These are phyloP conservation scores for Stephanodiscus minutulus DNA, from an alignment of 108 stramenopile genomes.

Conservation along the genomic window DNA sequence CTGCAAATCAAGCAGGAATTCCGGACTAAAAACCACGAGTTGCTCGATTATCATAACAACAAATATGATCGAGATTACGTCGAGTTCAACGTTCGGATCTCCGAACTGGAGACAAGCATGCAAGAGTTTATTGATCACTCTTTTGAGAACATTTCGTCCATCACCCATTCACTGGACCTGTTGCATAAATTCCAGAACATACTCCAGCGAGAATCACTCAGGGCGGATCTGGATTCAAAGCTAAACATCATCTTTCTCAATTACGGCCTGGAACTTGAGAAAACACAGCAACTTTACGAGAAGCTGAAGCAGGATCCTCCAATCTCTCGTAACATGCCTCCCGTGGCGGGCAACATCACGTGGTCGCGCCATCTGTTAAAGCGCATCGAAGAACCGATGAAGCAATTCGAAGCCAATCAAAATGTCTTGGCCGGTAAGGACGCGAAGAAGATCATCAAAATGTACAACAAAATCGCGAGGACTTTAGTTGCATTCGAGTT, in stretches of 20 bases:
- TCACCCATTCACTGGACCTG: conserved; percentile 81
- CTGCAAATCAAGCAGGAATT: conserved; percentile 78
- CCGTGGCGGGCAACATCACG: conserved; percentile 89
- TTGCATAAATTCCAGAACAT: conserved; percentile 86
- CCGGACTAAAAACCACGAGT: conserved; percentile 77
- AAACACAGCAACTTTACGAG: conserved; percentile 90
- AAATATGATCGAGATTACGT: conserved; percentile 89
- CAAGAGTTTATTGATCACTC: conserved; percentile 90
- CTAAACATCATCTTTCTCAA: conserved; percentile 91
- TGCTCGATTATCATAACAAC: conserved; percentile 90
- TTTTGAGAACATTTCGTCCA: conserved; percentile 87
- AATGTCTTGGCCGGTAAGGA: conserved; percentile 87
- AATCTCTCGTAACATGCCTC: conserved; percentile 85
- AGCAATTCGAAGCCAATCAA: conserved; percentile 78
- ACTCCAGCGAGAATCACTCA: conserved; percentile 86
- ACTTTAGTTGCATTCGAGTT: conserved; percentile 92
- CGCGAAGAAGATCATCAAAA: conserved; percentile 88
- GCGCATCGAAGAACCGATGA: conserved; percentile 93
- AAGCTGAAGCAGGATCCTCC: conserved; percentile 90
- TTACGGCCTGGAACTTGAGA: conserved; percentile 91
- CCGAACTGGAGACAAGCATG: conserved; percentile 72
- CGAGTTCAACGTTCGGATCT: conserved; percentile 87
- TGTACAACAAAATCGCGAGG: conserved; percentile 92
- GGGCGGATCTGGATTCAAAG: conserved; percentile 85
- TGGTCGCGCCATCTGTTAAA: conserved; percentile 89